These are phyloP conservation scores for Neurospora cerealis DNA, from an alignment of 495 filamentous ascomycete species.

Conservation along the genomic window DNA sequence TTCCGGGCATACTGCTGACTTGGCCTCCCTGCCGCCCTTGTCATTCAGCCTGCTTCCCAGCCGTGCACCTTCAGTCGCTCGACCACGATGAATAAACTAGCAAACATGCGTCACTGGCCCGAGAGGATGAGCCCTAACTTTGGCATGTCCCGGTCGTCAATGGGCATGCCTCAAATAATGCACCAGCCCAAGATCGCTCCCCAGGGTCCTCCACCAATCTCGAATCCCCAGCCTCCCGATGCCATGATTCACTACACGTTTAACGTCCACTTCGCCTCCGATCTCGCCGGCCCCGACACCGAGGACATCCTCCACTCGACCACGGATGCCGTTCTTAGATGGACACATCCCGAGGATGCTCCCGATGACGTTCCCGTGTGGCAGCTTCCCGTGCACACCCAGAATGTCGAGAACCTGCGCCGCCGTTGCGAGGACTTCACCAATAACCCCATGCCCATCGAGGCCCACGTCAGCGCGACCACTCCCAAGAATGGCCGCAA, in stretches of 20 bases:
- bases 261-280: constrained; percentile 90
- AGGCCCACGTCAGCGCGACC: constrained; percentile 72
- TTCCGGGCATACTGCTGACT: background rate
- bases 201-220: constrained; percentile 54
- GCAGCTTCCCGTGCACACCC: constrained; percentile 78
- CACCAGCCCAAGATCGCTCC: constrained; percentile 56
- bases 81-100: constrained; percentile 79
- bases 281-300: constrained; percentile 78
- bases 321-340: constrained; percentile 68
- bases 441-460: constrained; percentile 53
- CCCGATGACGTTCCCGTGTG: constrained; percentile 73
- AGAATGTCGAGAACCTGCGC: constrained; percentile 69
- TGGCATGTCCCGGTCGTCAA: constrained; percentile 63
- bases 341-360: constrained; percentile 82
- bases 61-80: constrained; percentile 7
- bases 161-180: constrained; percentile 59
- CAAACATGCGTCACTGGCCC: constrained; percentile 90
- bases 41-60: constrained; percentile 2
- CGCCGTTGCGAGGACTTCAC: constrained; percentile 70
- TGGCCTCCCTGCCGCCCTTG: constrained; percentile 14
- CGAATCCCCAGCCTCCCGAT: constrained; percentile 53
- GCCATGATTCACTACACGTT: constrained; percentile 67
- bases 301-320: constrained; percentile 89
- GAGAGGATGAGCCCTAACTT: constrained; percentile 81
- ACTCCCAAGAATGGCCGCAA: constrained; percentile 67